Conservation (phyloP, 495 filamentous ascomycete species). For the Penicillium angulare region DNA sequence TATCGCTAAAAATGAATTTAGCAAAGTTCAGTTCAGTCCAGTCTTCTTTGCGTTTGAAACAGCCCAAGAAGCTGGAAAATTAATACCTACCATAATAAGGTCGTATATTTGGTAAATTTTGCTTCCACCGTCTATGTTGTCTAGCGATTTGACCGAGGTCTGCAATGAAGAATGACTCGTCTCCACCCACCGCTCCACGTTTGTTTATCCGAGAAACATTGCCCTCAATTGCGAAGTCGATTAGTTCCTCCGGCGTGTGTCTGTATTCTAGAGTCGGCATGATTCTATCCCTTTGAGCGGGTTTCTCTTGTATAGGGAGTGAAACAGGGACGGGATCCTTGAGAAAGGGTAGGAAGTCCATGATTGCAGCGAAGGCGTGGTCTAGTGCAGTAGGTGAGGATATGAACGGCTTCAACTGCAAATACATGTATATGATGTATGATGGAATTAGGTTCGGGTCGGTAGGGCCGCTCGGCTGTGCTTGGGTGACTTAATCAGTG, state of each 20-base stretch:
- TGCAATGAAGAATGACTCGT: conserved; percentile 27
- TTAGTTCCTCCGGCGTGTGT: neutral
- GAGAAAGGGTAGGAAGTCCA: neutral
- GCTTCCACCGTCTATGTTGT: conserved; percentile 3
- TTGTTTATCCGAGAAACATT: conserved; percentile 6
- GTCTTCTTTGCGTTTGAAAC: neutral
- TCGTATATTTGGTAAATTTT: conserved; percentile 11
- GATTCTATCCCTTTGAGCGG: neutral
- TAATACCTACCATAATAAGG: conserved; percentile 24
- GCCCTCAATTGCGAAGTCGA: conserved; percentile 18
- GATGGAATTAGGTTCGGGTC: no score
- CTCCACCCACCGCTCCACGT: conserved; percentile 6
- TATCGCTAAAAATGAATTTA: conserved; percentile 19
- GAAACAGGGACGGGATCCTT: neutral
- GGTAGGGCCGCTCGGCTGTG: no score
- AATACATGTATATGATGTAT: neutral
- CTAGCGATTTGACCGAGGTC: conserved; percentile 13
- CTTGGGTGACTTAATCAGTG: no score
- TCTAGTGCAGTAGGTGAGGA: neutral
- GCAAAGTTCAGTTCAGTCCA: neutral
- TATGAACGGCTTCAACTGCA: no score
- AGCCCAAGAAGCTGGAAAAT: neutral
- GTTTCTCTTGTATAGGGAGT: neutral
- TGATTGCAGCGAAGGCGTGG: neutral
- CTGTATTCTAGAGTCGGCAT: neutral